These are phyloP conservation scores for Linum usitatissimum DNA, from an alignment of 345 rosid genomes.

Conservation along the genomic window DNA sequence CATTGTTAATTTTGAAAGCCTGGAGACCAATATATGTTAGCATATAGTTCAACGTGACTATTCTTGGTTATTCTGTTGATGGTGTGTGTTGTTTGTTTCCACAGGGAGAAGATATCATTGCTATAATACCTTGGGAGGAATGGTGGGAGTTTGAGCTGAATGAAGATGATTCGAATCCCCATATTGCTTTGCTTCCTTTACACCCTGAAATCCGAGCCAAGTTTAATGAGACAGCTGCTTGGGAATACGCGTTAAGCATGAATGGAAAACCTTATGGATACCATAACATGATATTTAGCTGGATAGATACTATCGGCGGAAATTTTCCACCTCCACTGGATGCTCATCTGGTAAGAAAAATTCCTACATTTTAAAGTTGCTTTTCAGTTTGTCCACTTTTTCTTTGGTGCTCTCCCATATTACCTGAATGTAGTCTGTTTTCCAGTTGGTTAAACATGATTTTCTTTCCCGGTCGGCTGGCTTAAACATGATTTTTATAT, in stretches of 20 bases:
- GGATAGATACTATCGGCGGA: constrained; percentile 79
- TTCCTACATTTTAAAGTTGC: constrained; percentile 7
- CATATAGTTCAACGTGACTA: background rate
- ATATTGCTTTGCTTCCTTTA: constrained; percentile 82
- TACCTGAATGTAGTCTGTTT: background rate
- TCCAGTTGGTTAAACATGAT: background rate
- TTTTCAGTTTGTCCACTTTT: background rate
- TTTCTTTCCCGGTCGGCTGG: background rate
- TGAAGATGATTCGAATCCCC: constrained; percentile 84
- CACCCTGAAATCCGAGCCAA: constrained; percentile 78
- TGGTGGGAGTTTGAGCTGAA: constrained; percentile 98
- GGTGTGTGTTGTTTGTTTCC: constrained; percentile 4
- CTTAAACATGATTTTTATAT: background rate
- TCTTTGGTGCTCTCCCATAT: background rate
- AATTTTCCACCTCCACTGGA: constrained; percentile 96
- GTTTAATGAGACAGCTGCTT: constrained; percentile 87
- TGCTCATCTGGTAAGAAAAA: constrained; percentile 67
- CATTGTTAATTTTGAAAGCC: no score
- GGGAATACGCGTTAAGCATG: constrained; percentile 95
- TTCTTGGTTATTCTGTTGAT: background rate
- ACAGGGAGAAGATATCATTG: constrained; percentile 85
- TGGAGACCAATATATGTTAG: background rate
- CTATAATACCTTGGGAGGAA: constrained; percentile 88
- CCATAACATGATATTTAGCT: constrained; percentile 96
- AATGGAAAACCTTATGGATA: constrained; percentile 83